Base-by-base conservation (phyloP, 2,329 filamentous ascomycete species). In the Colletotrichum sp. region DNA sequence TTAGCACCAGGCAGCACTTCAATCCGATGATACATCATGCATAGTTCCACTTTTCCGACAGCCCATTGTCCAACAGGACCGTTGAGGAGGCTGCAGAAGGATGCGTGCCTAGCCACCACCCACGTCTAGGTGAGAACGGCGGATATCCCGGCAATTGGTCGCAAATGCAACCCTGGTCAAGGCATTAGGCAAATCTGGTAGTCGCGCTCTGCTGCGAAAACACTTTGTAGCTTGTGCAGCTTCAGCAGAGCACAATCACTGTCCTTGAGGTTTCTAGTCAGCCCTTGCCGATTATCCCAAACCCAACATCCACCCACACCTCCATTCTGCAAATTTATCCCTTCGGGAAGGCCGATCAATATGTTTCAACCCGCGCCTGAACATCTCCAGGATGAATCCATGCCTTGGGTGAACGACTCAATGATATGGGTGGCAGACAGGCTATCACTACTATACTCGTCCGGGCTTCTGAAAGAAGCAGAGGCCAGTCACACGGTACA, bases 341-440 rank as follows among this genome's bases (percentile, higher is more conserved):
- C 3, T 0, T 12, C 0, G 52, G 8, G 1, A 1, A 9, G 28
- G 8, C 39, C 39, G 18, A 2, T 21, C 26, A 10, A 59, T 18
- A 59, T 26, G 24, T 59, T 59, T 28, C 24, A 26, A 21, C n/a
- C 24, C 24, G 55, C 55, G 6, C 55, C 55, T 6, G 21, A 59
- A 59, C 13, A 59, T 59, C 55, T 59, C 26, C 55, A 28, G 15
- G 16, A 59, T 28, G 60, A 36, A 24, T 63, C 28, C 12, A 63
- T 28, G 13, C 55, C 60, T 21, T 63, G 28, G 28, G n/a, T 21
- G 12, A 63, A 34, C 18, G 30, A 63, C 60, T 63, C 28, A 3
- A 32, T 63, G 60, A 13, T 21, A 12, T 63, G n/a, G 30, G 60
- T 63, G 18, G 60, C 60, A 63, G 60, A 63, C 12, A 63, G 9